Conservation (phyloP, 1,284 basidiomycete genomes). For the Heterobasidion parviporum region DNA sequence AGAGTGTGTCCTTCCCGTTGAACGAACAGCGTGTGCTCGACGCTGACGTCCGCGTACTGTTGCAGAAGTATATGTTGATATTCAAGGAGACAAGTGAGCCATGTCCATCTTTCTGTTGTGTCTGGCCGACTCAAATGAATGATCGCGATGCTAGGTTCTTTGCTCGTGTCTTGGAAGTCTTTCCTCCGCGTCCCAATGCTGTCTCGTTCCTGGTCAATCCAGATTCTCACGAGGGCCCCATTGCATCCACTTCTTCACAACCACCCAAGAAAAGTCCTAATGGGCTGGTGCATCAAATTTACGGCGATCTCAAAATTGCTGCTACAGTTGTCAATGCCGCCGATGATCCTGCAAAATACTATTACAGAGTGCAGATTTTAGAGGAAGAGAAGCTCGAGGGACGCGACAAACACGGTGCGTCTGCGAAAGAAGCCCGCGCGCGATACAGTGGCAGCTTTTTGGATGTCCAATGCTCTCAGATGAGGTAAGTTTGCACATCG, state of each 20-base stretch:
- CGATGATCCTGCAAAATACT: constrained; percentile 81
- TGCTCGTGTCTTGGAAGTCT: constrained; percentile 68
- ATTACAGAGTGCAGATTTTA: constrained; percentile 82
- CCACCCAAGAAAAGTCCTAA: constrained; percentile 17
- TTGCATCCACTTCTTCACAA: constrained; percentile 19
- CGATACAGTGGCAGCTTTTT: constrained; percentile 65
- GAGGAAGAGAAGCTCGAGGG: constrained; percentile 68
- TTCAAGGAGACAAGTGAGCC: constrained; percentile 72
- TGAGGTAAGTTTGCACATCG: constrained; percentile 56
- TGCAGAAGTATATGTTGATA: constrained; percentile 75
- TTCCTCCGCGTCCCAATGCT: constrained; percentile 39
- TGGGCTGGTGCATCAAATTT: constrained; percentile 50
- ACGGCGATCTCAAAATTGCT: constrained; percentile 72
- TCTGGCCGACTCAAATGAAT: constrained; percentile 8
- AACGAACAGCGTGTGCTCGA: constrained; percentile 7
- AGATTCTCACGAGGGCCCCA: constrained; percentile 10
- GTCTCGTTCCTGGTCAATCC: constrained; percentile 14
- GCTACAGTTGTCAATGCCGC: constrained; percentile 61
- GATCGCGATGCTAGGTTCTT: constrained; percentile 51
- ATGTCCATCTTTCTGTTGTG: constrained; percentile 16
- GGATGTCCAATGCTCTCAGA: constrained; percentile 71
- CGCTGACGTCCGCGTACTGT: constrained; percentile 6
- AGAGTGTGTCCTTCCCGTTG: constrained; percentile 52
- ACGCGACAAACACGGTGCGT: constrained; percentile 45
- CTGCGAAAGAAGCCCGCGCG: constrained; percentile 36